phyloP scores from a whole-genome alignment of 352 stramenopile genomes.

The Poterioochromonas sp. region DNA sequence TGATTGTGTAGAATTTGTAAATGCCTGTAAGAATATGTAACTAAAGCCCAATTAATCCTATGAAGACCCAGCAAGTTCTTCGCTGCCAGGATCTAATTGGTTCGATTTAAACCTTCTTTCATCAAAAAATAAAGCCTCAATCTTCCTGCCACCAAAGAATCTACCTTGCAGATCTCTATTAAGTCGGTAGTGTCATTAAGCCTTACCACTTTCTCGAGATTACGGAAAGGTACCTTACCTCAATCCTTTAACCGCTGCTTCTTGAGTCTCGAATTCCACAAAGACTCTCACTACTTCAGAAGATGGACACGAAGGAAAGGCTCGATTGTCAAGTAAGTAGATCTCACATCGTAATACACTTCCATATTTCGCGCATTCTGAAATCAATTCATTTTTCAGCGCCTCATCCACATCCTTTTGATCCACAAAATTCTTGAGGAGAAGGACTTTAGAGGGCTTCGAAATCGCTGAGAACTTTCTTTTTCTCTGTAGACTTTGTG shows the following conservation, averaged over 20 bases:
- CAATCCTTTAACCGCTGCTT: conserved; percentile 61
- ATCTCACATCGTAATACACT: conserved; percentile 63
- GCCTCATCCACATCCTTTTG: conserved; percentile 73
- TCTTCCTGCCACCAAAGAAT: conserved; percentile 74
- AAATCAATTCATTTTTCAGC: conserved; percentile 69
- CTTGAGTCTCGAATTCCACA: conserved; percentile 61
- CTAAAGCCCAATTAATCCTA: too few species aligned
- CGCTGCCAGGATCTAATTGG: conserved; percentile 51
- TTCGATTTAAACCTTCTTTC: conserved; percentile 60
- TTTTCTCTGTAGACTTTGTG: too few species aligned
- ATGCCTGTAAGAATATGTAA: too few species aligned
- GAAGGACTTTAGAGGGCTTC: conserved; percentile 45
- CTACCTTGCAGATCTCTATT: conserved; percentile 66
- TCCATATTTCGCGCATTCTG: conserved; percentile 73
- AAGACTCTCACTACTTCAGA: conserved; percentile 76
- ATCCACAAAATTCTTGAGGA: conserved; percentile 70
- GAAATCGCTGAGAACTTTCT: conserved; percentile 43
- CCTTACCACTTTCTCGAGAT: too few species aligned
- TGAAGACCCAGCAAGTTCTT: too few species aligned
- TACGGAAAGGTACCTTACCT: too few species aligned
- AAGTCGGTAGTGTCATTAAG: too few species aligned
- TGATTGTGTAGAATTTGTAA: too few species aligned
- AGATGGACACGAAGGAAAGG: conserved; percentile 41
- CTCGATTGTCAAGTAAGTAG: conserved; percentile 53
- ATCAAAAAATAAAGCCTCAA: conserved; percentile 66